Evolutionary conservation across 2,329 filamentous ascomycete genomes (phyloP).

Genomic region (Lecanicillium sp.): DNA sequence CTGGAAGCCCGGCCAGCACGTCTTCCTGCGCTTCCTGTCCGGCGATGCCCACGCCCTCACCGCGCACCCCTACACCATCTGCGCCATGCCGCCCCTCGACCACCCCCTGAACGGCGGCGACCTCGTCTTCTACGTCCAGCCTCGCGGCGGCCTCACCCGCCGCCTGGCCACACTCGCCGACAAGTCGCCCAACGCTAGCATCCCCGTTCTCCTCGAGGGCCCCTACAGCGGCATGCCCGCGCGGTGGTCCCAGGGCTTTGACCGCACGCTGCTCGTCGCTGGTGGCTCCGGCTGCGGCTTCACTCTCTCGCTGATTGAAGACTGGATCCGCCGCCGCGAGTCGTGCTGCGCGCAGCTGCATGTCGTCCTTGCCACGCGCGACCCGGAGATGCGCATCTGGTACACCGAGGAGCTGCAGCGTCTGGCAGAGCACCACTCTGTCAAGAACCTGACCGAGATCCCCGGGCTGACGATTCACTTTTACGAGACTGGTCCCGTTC

Average conservation of each 20-base stretch:
- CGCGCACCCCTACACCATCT: constrained; percentile 47
- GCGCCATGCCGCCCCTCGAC: constrained; percentile 31
- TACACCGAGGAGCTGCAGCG: constrained; percentile 15
- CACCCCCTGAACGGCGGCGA: constrained; percentile 20
- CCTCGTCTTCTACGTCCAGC: constrained; percentile 45
- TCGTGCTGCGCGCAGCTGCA: not conserved
- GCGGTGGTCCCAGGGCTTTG: constrained; percentile 27
- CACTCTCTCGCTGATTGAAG: constrained; percentile 38
- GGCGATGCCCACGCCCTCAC: constrained; percentile 34
- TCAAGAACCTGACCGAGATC: constrained; percentile 2
- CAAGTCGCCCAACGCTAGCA: constrained; percentile 15
- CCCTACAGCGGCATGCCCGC: constrained; percentile 46
- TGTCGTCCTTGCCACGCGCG: constrained; percentile 22
- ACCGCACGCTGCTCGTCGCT: constrained; percentile 38
- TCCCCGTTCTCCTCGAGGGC: constrained; percentile 46
- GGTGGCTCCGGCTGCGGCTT: constrained; percentile 50
- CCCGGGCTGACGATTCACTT: constrained; percentile 8
- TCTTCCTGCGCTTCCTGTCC: constrained; percentile 44
- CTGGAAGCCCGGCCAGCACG: constrained; percentile 46
- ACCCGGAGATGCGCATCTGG: constrained; percentile 18
- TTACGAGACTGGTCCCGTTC: constrained; percentile 5
- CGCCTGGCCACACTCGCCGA: constrained; percentile 31
- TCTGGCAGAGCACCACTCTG: constrained; percentile 7
- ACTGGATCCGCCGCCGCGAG: constrained; percentile 11
- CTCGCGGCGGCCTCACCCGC: constrained; percentile 39